Conservation (phyloP, 2,329 filamentous ascomycete genomes). For the Fusarium torreyae region DNA sequence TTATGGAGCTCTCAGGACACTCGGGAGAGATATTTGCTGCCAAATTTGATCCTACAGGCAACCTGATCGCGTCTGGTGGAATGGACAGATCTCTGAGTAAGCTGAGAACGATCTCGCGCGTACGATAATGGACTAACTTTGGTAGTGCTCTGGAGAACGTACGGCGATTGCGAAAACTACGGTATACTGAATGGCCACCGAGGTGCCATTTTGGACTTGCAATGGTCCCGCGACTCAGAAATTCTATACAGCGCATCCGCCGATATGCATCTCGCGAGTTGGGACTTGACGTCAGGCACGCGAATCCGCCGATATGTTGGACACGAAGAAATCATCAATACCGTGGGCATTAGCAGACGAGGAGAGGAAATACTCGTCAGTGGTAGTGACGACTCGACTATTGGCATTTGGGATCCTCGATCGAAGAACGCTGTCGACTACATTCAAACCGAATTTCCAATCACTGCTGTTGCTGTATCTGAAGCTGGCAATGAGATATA, state of each 20-base stretch:
- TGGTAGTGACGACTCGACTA: slow-evolving; percentile 92
- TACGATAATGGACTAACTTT: slow-evolving; percentile 28
- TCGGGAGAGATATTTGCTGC: slow-evolving; percentile 91
- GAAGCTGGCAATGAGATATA: slow-evolving; percentile 97
- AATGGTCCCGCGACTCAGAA: slow-evolving; percentile 96
- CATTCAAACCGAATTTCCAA: slow-evolving; percentile 90
- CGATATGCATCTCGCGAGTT: slow-evolving; percentile 93
- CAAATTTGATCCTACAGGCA: slow-evolving; percentile 90
- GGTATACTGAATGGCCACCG: slow-evolving; percentile 90
- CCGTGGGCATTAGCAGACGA: slow-evolving; percentile 87
- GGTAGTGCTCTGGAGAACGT: slow-evolving; percentile 91
- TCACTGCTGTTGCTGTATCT: slow-evolving; percentile 91
- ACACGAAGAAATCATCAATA: slow-evolving; percentile 96
- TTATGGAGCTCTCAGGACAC: slow-evolving; percentile 91
- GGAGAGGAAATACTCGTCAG: slow-evolving; percentile 93
- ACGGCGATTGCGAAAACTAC: slow-evolving; percentile 95
- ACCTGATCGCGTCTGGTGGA: slow-evolving; percentile 91
- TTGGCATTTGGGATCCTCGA: slow-evolving; percentile 96
- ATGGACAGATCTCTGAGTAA: slow-evolving; percentile 93
- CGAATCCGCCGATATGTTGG: slow-evolving; percentile 93
- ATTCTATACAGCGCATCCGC: slow-evolving; percentile 93
- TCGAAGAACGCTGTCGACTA: slow-evolving; percentile 90
- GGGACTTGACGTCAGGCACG: slow-evolving; percentile 93
- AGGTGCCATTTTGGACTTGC: slow-evolving; percentile 90
- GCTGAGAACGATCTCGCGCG: slow-evolving; percentile 50